Conservation (phyloP, 352 stramenopile genomes). For the Globisporangium uncinulatum region DNA sequence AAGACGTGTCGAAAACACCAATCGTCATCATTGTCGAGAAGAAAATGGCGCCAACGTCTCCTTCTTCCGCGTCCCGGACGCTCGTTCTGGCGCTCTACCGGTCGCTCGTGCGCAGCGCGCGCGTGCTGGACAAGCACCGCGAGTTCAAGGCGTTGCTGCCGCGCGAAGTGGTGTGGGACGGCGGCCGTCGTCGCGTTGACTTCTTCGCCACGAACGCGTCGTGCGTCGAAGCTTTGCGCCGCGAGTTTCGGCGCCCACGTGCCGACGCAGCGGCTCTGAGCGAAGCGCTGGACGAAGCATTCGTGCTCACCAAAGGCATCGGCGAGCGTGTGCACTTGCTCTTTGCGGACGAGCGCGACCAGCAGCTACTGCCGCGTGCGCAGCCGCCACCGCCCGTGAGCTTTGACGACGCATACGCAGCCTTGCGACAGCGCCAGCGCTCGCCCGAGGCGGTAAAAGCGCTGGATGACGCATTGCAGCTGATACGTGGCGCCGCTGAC, state of each 20-base stretch:
- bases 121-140: slow-evolving; percentile 48
- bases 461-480: slow-evolving; percentile 41
- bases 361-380: slow-evolving; percentile 32
- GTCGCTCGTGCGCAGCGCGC: slow-evolving; percentile 58
- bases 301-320: slow-evolving; percentile 59
- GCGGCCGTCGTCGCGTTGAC: slow-evolving; percentile 42
- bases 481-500: slow-evolving; percentile 43
- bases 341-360: slow-evolving; percentile 38
- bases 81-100: slow-evolving; percentile 66
- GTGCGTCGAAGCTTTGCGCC: slow-evolving; percentile 42
- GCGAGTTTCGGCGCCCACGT: slow-evolving; percentile 34
- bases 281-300: slow-evolving; percentile 49
- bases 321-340: slow-evolving; percentile 62
- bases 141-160: slow-evolving; percentile 72
- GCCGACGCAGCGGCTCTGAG: slow-evolving; percentile 15
- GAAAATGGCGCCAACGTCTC: slow-evolving; percentile 15
- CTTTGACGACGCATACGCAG: slow-evolving; percentile 51
- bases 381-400: slow-evolving; percentile 20
- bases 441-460: slow-evolving; percentile 18
- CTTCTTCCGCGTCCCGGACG: slow-evolving; percentile 21
- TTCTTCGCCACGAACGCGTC: slow-evolving; percentile 55
- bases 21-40: neutral
- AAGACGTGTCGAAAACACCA: too few species aligned
- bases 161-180: slow-evolving; percentile 49
- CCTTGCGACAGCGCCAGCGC: slow-evolving; percentile 26